phyloP scores from a whole-genome alignment of 139 green algal species.

The Micromonas pusilla region DNA sequence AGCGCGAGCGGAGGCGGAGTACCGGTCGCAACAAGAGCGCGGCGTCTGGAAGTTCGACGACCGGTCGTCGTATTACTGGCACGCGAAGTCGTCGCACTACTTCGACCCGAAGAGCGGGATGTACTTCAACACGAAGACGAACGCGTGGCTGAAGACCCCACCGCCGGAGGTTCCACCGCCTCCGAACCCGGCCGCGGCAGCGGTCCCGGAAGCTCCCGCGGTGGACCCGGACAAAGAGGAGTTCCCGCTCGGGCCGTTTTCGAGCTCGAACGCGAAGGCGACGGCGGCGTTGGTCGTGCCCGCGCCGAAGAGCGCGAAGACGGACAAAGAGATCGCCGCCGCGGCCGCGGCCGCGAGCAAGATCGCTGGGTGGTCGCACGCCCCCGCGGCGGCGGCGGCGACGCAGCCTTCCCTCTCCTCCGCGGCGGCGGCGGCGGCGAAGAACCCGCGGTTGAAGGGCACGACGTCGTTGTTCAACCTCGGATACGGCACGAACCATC shows the following conservation, averaged over 20 bases:
- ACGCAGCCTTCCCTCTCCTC: not conserved
- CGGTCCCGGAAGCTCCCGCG: too few relatives aligned
- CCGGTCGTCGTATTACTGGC: conserved; percentile 22
- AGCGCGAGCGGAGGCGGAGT: conserved; percentile 9
- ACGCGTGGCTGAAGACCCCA: not conserved
- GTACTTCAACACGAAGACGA: conserved; percentile 16
- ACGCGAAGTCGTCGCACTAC: conserved; percentile 13
- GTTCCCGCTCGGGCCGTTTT: not conserved
- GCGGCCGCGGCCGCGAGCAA: not conserved
- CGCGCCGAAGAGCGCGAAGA: too few relatives aligned
- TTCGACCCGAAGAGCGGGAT: conserved; percentile 22
- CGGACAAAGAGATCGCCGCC: not conserved
- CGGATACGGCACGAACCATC: conserved; percentile 20
- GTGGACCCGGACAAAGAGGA: not conserved
- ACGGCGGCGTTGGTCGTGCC: not conserved
- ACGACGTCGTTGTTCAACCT: conserved; percentile 19
- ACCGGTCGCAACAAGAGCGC: not conserved
- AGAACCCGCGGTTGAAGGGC: not conserved
- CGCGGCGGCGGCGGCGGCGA: too few relatives aligned
- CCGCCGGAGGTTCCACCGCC: not conserved
- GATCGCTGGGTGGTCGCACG: not conserved
- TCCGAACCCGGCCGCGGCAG: not conserved
- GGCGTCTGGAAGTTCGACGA: conserved; percentile 19
- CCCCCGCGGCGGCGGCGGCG: not conserved
- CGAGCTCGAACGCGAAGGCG: not conserved